phyloP scores from a whole-genome alignment of 1,284 basidiomycete genomes.

The Marasmius oreades region DNA sequence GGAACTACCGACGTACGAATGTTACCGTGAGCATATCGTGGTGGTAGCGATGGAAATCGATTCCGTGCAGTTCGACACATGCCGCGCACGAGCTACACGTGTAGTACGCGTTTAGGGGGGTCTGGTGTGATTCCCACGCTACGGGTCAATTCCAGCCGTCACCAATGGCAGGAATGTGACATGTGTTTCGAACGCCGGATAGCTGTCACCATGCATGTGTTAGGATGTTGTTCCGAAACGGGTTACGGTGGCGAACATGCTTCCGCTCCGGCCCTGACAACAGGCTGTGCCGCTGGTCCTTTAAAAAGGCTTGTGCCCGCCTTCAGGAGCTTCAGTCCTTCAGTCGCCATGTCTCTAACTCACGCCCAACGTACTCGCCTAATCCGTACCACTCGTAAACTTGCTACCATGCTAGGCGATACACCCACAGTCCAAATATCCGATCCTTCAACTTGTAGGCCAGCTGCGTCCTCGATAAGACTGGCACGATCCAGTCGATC shows the following conservation, averaged over 20 bases:
- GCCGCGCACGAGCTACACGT: not conserved
- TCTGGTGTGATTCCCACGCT: too few relatives aligned
- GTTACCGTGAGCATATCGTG: constrained; percentile 10
- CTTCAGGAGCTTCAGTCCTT: too few relatives aligned
- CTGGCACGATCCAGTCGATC: not conserved
- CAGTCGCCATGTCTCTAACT: not conserved
- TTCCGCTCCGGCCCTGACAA: too few relatives aligned
- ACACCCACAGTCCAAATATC: constrained; percentile 4
- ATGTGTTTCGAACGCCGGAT: too few relatives aligned
- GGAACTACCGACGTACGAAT: constrained; percentile 7
- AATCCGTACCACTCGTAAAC: constrained; percentile 10
- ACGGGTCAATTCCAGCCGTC: too few relatives aligned
- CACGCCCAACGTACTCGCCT: constrained; percentile 6
- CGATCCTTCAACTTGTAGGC: not conserved
- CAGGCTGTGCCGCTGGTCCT: not conserved
- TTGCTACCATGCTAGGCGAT: constrained; percentile 5
- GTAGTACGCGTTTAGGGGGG: too few relatives aligned
- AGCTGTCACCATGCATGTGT: too few relatives aligned
- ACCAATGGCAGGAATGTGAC: too few relatives aligned
- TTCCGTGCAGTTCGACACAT: not conserved
- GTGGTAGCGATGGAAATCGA: not conserved
- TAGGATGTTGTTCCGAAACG: too few relatives aligned
- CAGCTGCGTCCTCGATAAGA: not conserved
- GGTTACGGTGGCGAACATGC: too few relatives aligned
- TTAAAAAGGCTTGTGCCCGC: too few relatives aligned